Evolutionary conservation across 257 asterid genomes (phyloP).

Genomic region (Rauvolfia tetraphylla): DNA sequence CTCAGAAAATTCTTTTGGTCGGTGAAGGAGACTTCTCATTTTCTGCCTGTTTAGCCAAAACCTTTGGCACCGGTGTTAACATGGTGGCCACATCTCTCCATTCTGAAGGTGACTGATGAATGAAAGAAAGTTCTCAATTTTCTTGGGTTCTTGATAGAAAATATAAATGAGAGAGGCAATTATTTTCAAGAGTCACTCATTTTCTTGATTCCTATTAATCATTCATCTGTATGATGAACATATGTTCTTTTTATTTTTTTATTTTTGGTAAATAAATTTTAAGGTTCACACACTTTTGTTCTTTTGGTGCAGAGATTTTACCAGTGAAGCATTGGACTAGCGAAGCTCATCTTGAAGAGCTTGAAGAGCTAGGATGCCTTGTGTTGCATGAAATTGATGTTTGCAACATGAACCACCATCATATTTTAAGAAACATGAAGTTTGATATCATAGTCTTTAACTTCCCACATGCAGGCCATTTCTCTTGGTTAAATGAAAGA

Average conservation of each 20-base stretch:
- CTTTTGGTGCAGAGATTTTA: background rate
- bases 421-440: background rate
- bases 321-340: constrained; percentile 15
- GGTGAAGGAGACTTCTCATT: constrained; percentile 64
- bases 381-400: constrained; percentile 22
- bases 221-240: too few relatives aligned
- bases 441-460: constrained; percentile 20
- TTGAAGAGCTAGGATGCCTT: constrained; percentile 2
- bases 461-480: constrained; percentile 25
- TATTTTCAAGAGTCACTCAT: too few relatives aligned
- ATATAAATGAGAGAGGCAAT: background rate
- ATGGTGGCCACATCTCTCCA: constrained; percentile 29
- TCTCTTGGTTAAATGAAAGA: constrained; percentile 12
- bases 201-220: too few relatives aligned
- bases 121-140: background rate
- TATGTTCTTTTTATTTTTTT: too few relatives aligned
- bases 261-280: too few relatives aligned
- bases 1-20: constrained; percentile 38
- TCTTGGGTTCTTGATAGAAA: background rate
- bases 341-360: constrained; percentile 4
- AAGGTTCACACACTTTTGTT: too few relatives aligned
- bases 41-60: constrained; percentile 32
- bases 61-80: constrained; percentile 34
- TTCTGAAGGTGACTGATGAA: background rate
- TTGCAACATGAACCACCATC: constrained; percentile 10